A percentile compares a stretch with the other conserved stretches of the same genome.
These are phyloP conservation scores for Pythium brachiatum DNA, from an alignment of 352 stramenopile genomes.

Conservation along the genomic window DNA sequence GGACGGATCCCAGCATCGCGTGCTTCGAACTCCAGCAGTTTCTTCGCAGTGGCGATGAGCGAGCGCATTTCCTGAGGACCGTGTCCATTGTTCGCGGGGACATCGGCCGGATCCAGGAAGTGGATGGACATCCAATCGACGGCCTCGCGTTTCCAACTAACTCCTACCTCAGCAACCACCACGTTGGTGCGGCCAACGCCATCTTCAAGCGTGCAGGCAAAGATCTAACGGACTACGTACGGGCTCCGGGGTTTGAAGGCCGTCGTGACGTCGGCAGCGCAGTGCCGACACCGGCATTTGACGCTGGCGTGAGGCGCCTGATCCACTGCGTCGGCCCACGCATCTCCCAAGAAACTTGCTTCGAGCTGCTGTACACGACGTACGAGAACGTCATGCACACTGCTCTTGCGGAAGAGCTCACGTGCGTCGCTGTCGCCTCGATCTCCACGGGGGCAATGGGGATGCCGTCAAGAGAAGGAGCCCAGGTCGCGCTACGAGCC, in stretches of 20 bases:
- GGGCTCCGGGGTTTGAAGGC: not conserved
- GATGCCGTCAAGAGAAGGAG: constrained; percentile 32
- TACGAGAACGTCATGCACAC: constrained; percentile 32
- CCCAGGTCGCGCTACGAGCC: constrained; percentile 42
- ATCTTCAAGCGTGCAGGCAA: constrained; percentile 31
- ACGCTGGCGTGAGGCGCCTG: constrained; percentile 47
- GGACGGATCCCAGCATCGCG: constrained; percentile 7
- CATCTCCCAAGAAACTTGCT: constrained; percentile 26
- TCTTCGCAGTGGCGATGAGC: constrained; percentile 24
- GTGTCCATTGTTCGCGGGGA: constrained; percentile 25
- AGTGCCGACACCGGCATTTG: constrained; percentile 46
- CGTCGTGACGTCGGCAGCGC: constrained; percentile 33
- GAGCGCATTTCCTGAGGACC: constrained; percentile 17
- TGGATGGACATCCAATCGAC: constrained; percentile 19
- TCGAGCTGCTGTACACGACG: constrained; percentile 20
- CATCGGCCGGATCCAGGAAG: constrained; percentile 26
- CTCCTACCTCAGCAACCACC: constrained; percentile 29
- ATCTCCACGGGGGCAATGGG: constrained; percentile 35
- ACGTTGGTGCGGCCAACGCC: constrained; percentile 25
- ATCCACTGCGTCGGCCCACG: constrained; percentile 60
- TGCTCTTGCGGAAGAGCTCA: constrained; percentile 22
- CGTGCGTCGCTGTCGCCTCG: constrained; percentile 28
- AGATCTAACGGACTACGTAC: constrained; percentile 19
- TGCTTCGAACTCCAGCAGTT: constrained; percentile 21
- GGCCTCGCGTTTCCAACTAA: constrained; percentile 35